A percentile compares a stretch with the other conserved stretches of the same genome.
Evolutionary conservation across 176 grass and related monocot species (phyloP).

Genomic region (Aegilops sharonensis): DNA sequence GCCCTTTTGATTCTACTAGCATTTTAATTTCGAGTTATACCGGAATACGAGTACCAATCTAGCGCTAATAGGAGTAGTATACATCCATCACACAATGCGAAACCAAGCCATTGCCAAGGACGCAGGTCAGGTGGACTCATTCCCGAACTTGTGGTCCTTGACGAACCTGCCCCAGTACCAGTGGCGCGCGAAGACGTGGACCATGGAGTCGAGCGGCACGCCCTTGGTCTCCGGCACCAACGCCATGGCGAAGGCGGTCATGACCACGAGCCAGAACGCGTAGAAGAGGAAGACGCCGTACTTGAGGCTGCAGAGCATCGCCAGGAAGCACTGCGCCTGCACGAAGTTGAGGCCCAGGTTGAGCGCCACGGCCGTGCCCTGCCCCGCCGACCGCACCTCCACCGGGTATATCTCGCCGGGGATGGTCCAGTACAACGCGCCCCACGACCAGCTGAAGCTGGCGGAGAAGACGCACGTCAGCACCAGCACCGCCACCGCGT

Average conservation of each 20-base stretch:
- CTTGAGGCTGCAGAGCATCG: constrained; percentile 78
- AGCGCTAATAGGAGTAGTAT: neutral
- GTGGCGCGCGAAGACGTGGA: constrained; percentile 54
- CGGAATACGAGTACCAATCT: too few relatives aligned
- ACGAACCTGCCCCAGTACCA: constrained; percentile 75
- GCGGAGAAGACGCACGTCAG: constrained; percentile 61
- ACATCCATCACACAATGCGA: neutral
- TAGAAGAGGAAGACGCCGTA: constrained; percentile 62
- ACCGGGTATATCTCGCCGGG: constrained; percentile 86
- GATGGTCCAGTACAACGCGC: constrained; percentile 71
- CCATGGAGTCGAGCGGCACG: constrained; percentile 68
- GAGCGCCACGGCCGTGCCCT: constrained; percentile 61
- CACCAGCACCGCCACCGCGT: constrained; percentile 61
- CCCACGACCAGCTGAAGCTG: constrained; percentile 87
- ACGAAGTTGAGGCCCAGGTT: constrained; percentile 81
- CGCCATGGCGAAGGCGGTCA: constrained; percentile 62
- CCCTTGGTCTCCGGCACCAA: constrained; percentile 73
- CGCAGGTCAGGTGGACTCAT: constrained; percentile 22
- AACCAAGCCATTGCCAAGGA: neutral
- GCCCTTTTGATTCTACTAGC: too few relatives aligned
- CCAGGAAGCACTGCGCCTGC: constrained; percentile 78
- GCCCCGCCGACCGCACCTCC: constrained; percentile 74
- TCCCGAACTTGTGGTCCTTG: constrained; percentile 32
- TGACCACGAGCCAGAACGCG: constrained; percentile 59
- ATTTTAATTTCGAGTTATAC: neutral